Percentiles rank a stretch among this genome's conserved stretches.
Evolutionary conservation across 169 alveolate genomes (phyloP).

Genomic region (Plasmodium billcollinsi): DNA sequence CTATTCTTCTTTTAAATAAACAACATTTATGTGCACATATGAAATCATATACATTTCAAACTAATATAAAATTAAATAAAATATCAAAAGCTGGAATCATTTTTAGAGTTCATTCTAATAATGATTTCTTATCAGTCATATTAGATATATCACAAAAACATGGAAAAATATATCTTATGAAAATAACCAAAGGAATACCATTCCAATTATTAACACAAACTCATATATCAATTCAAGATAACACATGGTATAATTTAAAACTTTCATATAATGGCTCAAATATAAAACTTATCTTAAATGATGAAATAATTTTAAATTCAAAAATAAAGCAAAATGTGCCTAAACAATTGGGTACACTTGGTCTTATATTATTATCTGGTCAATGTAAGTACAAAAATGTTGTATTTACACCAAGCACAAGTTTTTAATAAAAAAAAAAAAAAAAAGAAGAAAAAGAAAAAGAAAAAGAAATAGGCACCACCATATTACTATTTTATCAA

Average conservation of each 20-base stretch:
- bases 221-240: conserved; percentile 45
- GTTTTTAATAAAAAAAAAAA: too few relatives aligned
- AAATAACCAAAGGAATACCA: conserved; percentile 73
- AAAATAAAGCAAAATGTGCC: conserved; percentile 12
- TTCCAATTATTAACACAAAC: conserved; percentile 70
- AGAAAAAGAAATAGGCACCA: too few relatives aligned
- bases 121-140: conserved; percentile 73
- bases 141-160: conserved; percentile 27
- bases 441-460: too few relatives aligned
- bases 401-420: background rate
- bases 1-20: conserved; percentile 53
- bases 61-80: conserved; percentile 29
- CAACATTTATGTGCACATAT: conserved; percentile 50
- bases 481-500: too few relatives aligned
- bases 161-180: conserved; percentile 71
- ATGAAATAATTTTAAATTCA: conserved; percentile 44
- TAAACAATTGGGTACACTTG: conserved; percentile 39
- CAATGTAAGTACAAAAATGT: conserved; percentile 39
- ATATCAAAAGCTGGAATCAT: conserved; percentile 67
- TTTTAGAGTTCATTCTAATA: conserved; percentile 50
- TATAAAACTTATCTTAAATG: conserved; percentile 30
- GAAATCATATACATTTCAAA: conserved; percentile 25
- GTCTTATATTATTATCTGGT: conserved; percentile 57
- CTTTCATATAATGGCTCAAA: conserved; percentile 39
- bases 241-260: conserved; percentile 53